These are phyloP conservation scores for Fusarium graminum DNA, from an alignment of 2,329 filamentous ascomycete genomes.

Conservation along the genomic window DNA sequence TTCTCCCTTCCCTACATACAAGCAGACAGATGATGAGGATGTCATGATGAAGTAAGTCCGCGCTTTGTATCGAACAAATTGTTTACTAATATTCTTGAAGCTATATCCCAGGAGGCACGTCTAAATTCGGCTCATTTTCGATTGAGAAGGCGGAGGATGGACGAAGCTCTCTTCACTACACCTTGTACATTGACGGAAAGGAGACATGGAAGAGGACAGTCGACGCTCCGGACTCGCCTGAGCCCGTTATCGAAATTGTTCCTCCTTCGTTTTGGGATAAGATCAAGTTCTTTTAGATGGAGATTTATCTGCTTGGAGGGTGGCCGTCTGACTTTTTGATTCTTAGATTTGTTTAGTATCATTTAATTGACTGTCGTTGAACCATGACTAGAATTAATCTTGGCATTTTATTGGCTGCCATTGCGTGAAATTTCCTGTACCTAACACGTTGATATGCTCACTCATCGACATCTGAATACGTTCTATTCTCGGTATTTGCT, in stretches of 20 bases:
- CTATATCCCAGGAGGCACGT: conserved; percentile 86
- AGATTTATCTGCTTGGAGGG: background rate
- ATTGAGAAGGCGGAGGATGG: conserved; percentile 74
- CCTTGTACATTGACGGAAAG: conserved; percentile 83
- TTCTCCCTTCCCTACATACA: conserved; percentile 85
- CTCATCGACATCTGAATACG: background rate
- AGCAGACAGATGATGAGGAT: conserved; percentile 84
- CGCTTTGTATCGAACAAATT: background rate
- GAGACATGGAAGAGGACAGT: conserved; percentile 79
- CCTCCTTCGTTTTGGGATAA: conserved; percentile 62
- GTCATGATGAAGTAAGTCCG: conserved; percentile 82
- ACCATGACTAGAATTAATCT: background rate
- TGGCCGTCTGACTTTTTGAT: conserved; percentile 1
- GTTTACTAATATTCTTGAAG: conserved; percentile 54
- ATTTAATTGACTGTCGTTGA: conserved; percentile 12
- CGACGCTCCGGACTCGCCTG: conserved; percentile 57
- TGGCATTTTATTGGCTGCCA: background rate
- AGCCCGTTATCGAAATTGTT: conserved; percentile 46
- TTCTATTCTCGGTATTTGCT: background rate
- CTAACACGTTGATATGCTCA: background rate
- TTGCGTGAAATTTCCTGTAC: background rate
- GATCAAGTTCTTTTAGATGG: conserved; percentile 45
- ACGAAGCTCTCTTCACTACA: conserved; percentile 81
- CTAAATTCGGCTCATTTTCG: conserved; percentile 82
- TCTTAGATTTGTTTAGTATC: conserved; percentile 1